Percentiles rank a stretch among this genome's conserved stretches.
Conservation (phyloP, 345 rosid genomes). For the Rhodamnia rubescens region DNA sequence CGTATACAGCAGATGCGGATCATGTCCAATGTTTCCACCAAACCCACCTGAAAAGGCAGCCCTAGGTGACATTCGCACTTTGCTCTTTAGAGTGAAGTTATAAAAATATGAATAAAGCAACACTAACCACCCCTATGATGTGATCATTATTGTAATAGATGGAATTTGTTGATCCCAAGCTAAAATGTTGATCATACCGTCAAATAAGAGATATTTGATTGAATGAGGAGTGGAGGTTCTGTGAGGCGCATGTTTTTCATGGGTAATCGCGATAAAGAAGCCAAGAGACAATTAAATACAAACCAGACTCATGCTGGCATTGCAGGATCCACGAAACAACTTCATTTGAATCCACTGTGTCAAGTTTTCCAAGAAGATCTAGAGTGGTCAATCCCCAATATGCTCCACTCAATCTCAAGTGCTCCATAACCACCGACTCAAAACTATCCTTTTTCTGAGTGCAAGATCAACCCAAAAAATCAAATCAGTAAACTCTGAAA, state of each 20-base stretch:
- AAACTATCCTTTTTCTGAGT: conserved; percentile 60
- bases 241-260: neutral
- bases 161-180: neutral
- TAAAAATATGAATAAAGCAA: neutral
- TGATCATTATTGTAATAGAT: neutral
- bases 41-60: conserved; percentile 57
- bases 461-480: neutral
- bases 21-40: conserved; percentile 77
- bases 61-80: neutral
- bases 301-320: conserved; percentile 76
- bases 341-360: conserved; percentile 39
- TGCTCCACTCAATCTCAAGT: conserved; percentile 80
- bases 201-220: neutral
- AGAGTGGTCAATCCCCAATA: conserved; percentile 86
- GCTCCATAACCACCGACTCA: conserved; percentile 88
- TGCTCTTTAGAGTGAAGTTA: neutral
- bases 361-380: conserved; percentile 62
- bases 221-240: neutral
- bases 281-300: neutral
- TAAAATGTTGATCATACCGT: neutral
- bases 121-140: neutral
- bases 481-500: neutral
- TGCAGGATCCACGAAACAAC: conserved; percentile 61
- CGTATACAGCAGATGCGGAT: conserved; percentile 27
- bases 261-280: neutral